These are phyloP conservation scores for Sonneratia alba DNA, from an alignment of 345 rosid species.

Conservation along the genomic window DNA sequence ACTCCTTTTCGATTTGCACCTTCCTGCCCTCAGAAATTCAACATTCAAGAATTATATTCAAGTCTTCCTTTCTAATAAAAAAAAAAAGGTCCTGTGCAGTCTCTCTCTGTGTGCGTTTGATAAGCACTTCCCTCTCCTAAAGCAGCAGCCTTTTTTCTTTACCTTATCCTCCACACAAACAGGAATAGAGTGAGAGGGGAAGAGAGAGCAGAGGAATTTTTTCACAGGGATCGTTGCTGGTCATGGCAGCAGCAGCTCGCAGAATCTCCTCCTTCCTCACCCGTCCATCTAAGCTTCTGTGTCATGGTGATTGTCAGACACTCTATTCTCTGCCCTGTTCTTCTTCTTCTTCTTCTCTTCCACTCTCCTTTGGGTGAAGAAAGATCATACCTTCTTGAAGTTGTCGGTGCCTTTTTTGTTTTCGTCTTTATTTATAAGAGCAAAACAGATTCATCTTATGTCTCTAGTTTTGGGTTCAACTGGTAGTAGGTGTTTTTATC, in stretches of 20 bases:
- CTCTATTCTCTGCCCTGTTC: neutral
- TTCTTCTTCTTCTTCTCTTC: neutral
- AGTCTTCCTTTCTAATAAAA: too few relatives aligned
- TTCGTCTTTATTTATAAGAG: too few relatives aligned
- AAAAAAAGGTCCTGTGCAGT: too few relatives aligned
- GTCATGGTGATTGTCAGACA: slow-evolving; percentile 7
- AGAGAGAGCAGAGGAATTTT: neutral
- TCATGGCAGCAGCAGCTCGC: slow-evolving; percentile 41
- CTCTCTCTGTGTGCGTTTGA: too few relatives aligned
- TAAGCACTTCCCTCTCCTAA: too few relatives aligned
- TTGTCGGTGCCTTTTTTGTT: too few relatives aligned
- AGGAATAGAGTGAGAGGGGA: neutral
- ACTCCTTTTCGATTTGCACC: too few relatives aligned
- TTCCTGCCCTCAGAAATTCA: too few relatives aligned
- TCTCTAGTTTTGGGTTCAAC: neutral
- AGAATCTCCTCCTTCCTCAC: slow-evolving; percentile 22
- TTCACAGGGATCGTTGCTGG: slow-evolving; percentile 6
- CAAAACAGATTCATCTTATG: too few relatives aligned
- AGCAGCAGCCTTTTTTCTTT: too few relatives aligned
- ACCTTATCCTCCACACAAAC: neutral
- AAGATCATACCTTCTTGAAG: too few relatives aligned
- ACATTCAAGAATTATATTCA: too few relatives aligned
- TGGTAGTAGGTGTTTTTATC: neutral
- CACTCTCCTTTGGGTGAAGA: neutral
- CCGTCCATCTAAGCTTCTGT: slow-evolving; percentile 21